A percentile compares a stretch with the other conserved stretches of the same genome.
phyloP scores from a whole-genome alignment of 2,329 filamentous ascomycete genomes.

The Penicillium decumbens region DNA sequence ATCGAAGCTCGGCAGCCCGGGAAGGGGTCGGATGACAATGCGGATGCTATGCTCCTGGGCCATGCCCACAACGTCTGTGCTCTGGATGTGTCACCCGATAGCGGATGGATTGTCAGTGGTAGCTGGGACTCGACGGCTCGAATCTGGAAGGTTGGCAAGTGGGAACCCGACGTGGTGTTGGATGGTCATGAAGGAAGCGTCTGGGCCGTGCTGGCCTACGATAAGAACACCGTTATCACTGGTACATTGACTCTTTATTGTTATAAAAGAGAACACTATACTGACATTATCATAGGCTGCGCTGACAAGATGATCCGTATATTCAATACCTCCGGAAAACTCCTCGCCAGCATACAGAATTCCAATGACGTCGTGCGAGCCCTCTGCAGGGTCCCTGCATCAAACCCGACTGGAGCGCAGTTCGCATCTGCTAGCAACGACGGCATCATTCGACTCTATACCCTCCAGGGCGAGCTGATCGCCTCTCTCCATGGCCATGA shows the following conservation, averaged over 20 bases:
- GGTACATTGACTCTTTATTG: constrained; percentile 34
- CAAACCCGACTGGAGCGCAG: constrained; percentile 77
- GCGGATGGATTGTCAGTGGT: constrained; percentile 75
- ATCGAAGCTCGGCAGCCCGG: constrained; percentile 80
- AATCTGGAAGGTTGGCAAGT: constrained; percentile 79
- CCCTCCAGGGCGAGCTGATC: constrained; percentile 68
- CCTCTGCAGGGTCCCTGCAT: constrained; percentile 71
- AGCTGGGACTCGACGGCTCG: constrained; percentile 89
- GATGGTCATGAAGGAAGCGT: constrained; percentile 75
- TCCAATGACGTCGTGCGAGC: constrained; percentile 82
- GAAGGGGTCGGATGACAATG: constrained; percentile 65
- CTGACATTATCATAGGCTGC: constrained; percentile 53
- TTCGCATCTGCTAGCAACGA: constrained; percentile 95
- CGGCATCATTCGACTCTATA: constrained; percentile 82
- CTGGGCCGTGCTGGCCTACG: constrained; percentile 85
- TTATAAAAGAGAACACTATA: background rate
- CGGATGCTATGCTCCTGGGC: constrained; percentile 79
- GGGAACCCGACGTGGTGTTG: constrained; percentile 70
- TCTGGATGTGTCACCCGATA: constrained; percentile 69
- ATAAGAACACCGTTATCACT: constrained; percentile 75
- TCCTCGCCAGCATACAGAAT: constrained; percentile 61
- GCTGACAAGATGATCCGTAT: constrained; percentile 87
- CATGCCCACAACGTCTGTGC: constrained; percentile 86
- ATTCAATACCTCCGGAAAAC: constrained; percentile 63
- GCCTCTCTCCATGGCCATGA: constrained; percentile 81